Evolutionary conservation across 2,329 filamentous ascomycete species (phyloP).

Genomic region (Alternaria sp.): DNA sequence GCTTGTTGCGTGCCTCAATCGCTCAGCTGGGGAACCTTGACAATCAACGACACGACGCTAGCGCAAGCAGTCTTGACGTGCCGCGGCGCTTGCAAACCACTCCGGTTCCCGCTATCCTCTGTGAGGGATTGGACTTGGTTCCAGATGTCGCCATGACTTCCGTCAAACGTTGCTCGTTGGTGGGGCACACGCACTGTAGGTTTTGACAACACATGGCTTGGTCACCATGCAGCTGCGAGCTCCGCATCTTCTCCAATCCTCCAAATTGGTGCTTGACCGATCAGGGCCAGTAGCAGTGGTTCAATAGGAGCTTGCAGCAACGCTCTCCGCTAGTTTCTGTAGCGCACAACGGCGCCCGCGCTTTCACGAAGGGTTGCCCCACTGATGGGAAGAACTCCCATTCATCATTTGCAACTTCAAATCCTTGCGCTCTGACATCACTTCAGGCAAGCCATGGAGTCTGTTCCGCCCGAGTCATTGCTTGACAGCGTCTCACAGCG

Average conservation of each 20-base stretch:
- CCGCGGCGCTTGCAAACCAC: not conserved
- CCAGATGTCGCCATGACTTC: not conserved
- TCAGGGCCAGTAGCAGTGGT: not conserved
- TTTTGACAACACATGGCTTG: not conserved
- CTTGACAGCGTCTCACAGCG: slow-evolving; percentile 14
- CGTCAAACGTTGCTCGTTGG: not conserved
- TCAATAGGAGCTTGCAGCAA: not conserved
- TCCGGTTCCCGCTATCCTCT: not conserved
- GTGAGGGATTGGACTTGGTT: not conserved
- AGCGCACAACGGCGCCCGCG: not conserved
- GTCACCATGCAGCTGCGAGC: not conserved
- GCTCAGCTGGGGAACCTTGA: not conserved
- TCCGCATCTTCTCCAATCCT: not conserved
- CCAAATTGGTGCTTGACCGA: not conserved
- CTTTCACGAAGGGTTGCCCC: slow-evolving; percentile 5
- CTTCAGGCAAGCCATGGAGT: slow-evolving; percentile 15
- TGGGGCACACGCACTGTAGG: not conserved
- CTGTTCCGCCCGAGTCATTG: slow-evolving; percentile 1
- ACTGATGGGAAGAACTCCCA: slow-evolving; percentile 2
- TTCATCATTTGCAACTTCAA: not conserved
- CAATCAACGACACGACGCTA: slow-evolving; percentile 1
- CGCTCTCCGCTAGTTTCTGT: slow-evolving; percentile 4
- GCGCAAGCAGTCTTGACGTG: not conserved
- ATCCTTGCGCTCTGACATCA: slow-evolving; percentile 4
- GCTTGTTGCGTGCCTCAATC: not conserved